Evolutionary conservation across 2,329 filamentous ascomycete genomes (phyloP), one percentile per base, ranked within the genome.

Genomic region (Acarospora socialis): DNA sequence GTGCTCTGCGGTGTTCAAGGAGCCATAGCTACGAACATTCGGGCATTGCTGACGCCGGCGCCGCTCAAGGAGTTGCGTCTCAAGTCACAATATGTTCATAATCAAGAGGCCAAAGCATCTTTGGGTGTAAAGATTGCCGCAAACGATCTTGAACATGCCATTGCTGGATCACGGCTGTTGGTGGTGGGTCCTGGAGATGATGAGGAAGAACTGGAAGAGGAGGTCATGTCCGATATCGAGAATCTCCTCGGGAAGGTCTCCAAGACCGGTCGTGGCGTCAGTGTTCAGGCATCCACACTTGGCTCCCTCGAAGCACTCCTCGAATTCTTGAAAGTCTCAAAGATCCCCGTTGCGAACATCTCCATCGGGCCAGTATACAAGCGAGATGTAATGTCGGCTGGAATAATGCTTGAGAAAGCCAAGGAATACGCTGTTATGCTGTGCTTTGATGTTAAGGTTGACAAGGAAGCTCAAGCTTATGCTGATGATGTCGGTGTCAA

Each of bases 101-200:
- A 98, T 66, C 95, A 98, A 65, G 84, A 93, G 57, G 86, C 94
- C 62, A 98, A 94, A 68, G 90, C 92, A 13, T 84, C 90, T 6
- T 72, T 98, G 50, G 90, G 90, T 79, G 83, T 98, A 57, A 98
- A 98, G 72, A 95, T 98, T 52, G 84, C 84, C 41, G 90, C 87
- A 26, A 92, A 93, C 46, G 84, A 86, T 41, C 78, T 98, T 14
- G 90, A 98, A 56, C 78, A 82, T 40, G 90, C 92, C 45, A 95
- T 98, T 56, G 90, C 90, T 39, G 90, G 90, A 53, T 98, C 92
- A 13, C 77, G 92, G 44, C 66, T 98, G 46, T 73, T 98, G 47
- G 86, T 98, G 17, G 84, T 93, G 38, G 87, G 90, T 21, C 81
- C 84, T 21, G 81, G 93, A 47, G 87, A 98, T 46, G 90, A 98